Percentiles rank a stretch among this genome's conserved stretches.
phyloP scores from a whole-genome alignment of 148 eudicot genomes.

The Rhododendron griersonianum region DNA sequence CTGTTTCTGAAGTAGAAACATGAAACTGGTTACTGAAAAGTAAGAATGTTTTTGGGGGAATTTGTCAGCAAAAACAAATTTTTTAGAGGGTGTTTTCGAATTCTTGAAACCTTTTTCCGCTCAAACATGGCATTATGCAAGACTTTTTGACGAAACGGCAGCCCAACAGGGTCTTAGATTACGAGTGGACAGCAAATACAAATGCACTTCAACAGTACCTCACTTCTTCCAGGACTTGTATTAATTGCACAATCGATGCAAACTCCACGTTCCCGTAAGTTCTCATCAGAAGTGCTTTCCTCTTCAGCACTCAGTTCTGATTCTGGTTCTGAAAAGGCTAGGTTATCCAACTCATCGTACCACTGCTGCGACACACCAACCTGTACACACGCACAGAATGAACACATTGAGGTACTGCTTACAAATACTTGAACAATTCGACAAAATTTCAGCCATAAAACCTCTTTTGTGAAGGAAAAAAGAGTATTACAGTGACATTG shows the following conservation, averaged over 20 bases:
- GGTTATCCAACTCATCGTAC: slow-evolving; percentile 82
- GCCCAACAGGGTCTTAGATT: not conserved
- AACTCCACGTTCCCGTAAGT: slow-evolving; percentile 44
- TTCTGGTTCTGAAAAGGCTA: slow-evolving; percentile 39
- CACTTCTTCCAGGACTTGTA: slow-evolving; percentile 90
- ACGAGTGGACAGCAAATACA: not conserved
- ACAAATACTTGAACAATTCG: not conserved
- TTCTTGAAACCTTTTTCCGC: not conserved
- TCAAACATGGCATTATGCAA: not conserved
- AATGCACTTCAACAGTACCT: slow-evolving; percentile 43
- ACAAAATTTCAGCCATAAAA: not conserved
- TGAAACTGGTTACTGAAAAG: not conserved
- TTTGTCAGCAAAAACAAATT: not conserved
- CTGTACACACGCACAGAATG: slow-evolving; percentile 31
- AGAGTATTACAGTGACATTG: not conserved
- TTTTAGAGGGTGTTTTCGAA: not conserved
- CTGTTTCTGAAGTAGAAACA: not conserved
- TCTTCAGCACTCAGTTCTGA: slow-evolving; percentile 27
- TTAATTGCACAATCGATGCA: slow-evolving; percentile 65
- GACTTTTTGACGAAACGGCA: not conserved
- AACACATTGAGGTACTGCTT: not conserved
- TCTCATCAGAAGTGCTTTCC: slow-evolving; percentile 24
- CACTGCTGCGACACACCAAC: slow-evolving; percentile 79
- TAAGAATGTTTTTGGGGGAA: not conserved
- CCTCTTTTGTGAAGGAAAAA: not conserved